Evolutionary conservation across 768 basidiomycete species (phyloP).

Genomic region (Dioszegia crocea): DNA sequence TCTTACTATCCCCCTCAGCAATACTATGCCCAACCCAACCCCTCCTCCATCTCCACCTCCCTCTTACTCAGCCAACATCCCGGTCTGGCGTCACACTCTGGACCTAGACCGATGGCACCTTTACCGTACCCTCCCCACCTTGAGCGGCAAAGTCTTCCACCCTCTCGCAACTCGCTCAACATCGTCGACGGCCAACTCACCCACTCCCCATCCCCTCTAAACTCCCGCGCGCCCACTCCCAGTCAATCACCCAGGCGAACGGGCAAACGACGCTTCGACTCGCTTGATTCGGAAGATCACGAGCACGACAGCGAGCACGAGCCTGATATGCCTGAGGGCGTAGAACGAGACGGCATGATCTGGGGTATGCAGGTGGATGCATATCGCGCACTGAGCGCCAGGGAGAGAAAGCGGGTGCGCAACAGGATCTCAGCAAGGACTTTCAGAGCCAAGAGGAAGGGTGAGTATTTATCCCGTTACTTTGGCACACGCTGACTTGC

Average conservation of each 20-base stretch:
- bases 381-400: constrained; percentile 39
- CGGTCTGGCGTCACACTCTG: neutral
- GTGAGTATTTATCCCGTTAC: constrained; percentile 18
- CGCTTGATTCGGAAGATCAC: constrained; percentile 17
- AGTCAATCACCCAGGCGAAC: constrained; percentile 3
- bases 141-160: constrained; percentile 16
- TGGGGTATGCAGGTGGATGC: constrained; percentile 49
- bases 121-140: constrained; percentile 7
- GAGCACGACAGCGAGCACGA: constrained; percentile 27
- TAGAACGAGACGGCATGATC: constrained; percentile 48
- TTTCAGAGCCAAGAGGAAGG: constrained; percentile 47
- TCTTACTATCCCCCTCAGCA: constrained; percentile 12
- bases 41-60: constrained; percentile 7
- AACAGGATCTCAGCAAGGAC: constrained; percentile 49
- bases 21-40: neutral
- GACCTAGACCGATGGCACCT: constrained; percentile 9
- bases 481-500: neutral
- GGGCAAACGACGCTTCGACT: constrained; percentile 11
- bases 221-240: constrained; percentile 1
- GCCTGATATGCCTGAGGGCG: constrained; percentile 41
- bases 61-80: neutral
- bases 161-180: constrained; percentile 17
- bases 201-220: constrained; percentile 22
- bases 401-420: constrained; percentile 46
- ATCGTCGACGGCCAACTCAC: constrained; percentile 15